Conservation (phyloP, 2,329 filamentous ascomycete genomes). For the Neophaeococcomyces mojaviensis region DNA sequence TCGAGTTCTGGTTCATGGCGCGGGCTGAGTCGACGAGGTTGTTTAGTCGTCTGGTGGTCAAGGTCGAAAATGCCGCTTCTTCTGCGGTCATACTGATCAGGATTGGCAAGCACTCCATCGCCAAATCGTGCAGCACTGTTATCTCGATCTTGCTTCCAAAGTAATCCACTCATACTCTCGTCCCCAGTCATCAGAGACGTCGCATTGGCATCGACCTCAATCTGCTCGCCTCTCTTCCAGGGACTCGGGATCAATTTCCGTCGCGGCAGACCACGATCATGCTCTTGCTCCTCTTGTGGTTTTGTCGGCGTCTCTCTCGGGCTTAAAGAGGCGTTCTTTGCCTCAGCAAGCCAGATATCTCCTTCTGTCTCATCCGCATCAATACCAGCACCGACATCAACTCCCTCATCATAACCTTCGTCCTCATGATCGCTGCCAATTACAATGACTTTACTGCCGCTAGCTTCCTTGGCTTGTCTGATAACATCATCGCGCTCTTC, state of each 20-base stretch:
- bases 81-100: conserved; percentile 14
- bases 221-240: conserved; percentile 26
- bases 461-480: conserved; percentile 36
- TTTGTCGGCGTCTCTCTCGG: conserved; percentile 13
- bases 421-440: conserved; percentile 34
- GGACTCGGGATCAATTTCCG: conserved; percentile 26
- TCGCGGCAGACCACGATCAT: conserved; percentile 19
- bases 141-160: conserved; percentile 13
- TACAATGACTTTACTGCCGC: conserved; percentile 36
- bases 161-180: conserved; percentile 18
- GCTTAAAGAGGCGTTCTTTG: conserved; percentile 34
- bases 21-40: neutral
- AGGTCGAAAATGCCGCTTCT: conserved; percentile 18
- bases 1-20: neutral
- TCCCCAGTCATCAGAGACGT: conserved; percentile 8
- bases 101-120: neutral
- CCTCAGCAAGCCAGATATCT: conserved; percentile 40
- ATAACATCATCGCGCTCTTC: conserved; percentile 38
- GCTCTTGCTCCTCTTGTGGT: conserved; percentile 10
- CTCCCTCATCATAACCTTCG: conserved; percentile 10
- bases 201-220: conserved; percentile 11
- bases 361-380: conserved; percentile 29
- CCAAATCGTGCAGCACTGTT: neutral
- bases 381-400: conserved; percentile 8
- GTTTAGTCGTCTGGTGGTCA: conserved; percentile 15